phyloP scores from a whole-genome alignment of 2,329 filamentous ascomycete genomes.

The Waltergamsia citrina region DNA sequence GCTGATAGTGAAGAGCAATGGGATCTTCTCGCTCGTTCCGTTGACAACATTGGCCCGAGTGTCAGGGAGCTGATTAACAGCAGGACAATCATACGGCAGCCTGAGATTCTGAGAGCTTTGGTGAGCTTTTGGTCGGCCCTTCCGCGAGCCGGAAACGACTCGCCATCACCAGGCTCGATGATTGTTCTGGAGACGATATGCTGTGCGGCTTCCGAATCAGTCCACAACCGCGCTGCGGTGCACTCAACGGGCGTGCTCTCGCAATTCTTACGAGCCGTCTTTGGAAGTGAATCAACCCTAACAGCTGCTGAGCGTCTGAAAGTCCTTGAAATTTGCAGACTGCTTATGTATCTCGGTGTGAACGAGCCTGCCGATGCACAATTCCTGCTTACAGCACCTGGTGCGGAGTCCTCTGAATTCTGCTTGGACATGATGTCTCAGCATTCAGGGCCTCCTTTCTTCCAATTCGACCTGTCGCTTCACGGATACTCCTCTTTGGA shows the following conservation, averaged over 20 bases:
- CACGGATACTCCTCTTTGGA: slow-evolving; percentile 88
- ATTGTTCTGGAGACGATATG: slow-evolving; percentile 57
- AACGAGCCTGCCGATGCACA: slow-evolving; percentile 76
- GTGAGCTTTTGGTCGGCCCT: slow-evolving; percentile 56
- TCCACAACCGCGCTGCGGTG: slow-evolving; percentile 60
- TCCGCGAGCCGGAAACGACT: slow-evolving; percentile 32
- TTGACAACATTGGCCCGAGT: slow-evolving; percentile 23
- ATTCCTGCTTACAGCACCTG: slow-evolving; percentile 50
- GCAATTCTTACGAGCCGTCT: slow-evolving; percentile 53
- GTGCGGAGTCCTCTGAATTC: slow-evolving; percentile 54
- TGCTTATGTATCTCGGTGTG: slow-evolving; percentile 66
- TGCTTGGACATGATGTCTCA: slow-evolving; percentile 62
- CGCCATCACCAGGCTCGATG: slow-evolving; percentile 46
- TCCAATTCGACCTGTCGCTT: slow-evolving; percentile 88
- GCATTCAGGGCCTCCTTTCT: slow-evolving; percentile 71
- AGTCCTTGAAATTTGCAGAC: slow-evolving; percentile 57
- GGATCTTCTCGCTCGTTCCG: slow-evolving; percentile 25
- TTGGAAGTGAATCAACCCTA: slow-evolving; percentile 40
- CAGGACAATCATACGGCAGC: slow-evolving; percentile 45
- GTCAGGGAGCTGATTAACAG: slow-evolving; percentile 40
- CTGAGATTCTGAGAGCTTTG: slow-evolving; percentile 53
- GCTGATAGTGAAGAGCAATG: slow-evolving; percentile 29
- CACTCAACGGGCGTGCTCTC: slow-evolving; percentile 64
- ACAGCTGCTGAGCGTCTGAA: slow-evolving; percentile 45
- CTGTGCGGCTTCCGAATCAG: slow-evolving; percentile 49